Conservation (phyloP, 805 yeast species). For the Clavispora phyllophila region DNA sequence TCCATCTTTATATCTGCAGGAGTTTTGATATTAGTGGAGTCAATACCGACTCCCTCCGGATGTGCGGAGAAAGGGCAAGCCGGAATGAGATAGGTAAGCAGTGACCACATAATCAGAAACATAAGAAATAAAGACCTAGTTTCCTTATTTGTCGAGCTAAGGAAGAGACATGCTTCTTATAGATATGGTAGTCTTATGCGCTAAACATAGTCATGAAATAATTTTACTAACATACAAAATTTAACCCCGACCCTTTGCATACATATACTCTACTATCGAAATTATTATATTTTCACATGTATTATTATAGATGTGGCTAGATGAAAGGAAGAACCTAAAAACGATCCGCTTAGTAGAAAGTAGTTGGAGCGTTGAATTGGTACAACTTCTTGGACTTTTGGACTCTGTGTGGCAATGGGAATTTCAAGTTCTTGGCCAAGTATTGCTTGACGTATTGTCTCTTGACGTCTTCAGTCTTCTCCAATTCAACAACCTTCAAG, state of each 20-base stretch:
- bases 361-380: conserved; percentile 92
- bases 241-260: no score
- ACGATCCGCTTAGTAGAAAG: conserved; percentile 73
- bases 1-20: neutral
- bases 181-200: no score
- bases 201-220: no score
- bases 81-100: no score
- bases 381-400: conserved; percentile 83
- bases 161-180: no score
- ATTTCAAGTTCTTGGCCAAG: conserved; percentile 90
- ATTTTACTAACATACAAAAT: no score
- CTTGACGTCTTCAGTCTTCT: conserved; percentile 96
- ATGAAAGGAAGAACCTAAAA: conserved; percentile 2
- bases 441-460: conserved; percentile 99
- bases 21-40: no score
- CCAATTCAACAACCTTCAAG: conserved; percentile 98
- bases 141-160: no score
- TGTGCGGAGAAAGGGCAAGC: neutral
- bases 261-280: no score
- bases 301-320: conserved; percentile 13
- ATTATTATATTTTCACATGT: conserved; percentile 14
- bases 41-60: neutral
- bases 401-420: conserved; percentile 99
- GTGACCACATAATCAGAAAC: neutral
- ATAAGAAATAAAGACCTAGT: no score